Conservation (phyloP, 306 rosid genomes). For the Sphenostylis stenocarpa region DNA sequence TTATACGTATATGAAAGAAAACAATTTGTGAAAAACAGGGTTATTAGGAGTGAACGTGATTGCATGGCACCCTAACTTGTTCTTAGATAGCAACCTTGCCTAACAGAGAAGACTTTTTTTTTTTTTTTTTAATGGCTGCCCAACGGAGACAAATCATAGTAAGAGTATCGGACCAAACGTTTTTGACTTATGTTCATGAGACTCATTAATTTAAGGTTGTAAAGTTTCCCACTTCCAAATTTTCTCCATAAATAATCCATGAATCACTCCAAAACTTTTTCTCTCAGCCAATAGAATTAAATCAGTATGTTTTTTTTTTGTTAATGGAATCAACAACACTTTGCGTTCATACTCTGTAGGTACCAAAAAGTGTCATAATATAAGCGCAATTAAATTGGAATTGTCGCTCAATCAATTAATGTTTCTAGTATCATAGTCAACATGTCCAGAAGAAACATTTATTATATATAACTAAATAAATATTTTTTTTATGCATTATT, state of each 20-base stretch:
- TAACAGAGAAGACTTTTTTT: neutral
- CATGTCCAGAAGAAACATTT: too few species aligned
- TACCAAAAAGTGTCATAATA: neutral
- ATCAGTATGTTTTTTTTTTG: too few species aligned
- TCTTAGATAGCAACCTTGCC: constrained; percentile 19
- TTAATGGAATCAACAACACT: neutral
- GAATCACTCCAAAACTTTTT: neutral
- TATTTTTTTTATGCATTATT: too few species aligned
- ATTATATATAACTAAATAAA: too few species aligned
- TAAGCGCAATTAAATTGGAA: neutral
- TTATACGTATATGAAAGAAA: neutral
- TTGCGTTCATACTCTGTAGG: neutral
- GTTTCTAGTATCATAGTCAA: too few species aligned
- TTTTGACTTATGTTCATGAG: neutral
- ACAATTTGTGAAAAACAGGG: constrained; percentile 2
- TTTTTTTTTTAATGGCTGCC: neutral
- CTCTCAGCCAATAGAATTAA: neutral
- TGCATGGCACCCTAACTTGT: constrained; percentile 13
- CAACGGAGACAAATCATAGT: neutral
- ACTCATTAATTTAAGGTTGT: neutral
- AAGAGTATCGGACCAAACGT: constrained; percentile 29
- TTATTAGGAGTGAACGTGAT: constrained; percentile 28
- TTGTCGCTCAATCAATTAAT: too few species aligned
- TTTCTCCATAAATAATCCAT: neutral
- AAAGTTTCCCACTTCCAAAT: neutral